Evolutionary conservation across 2,329 filamentous ascomycete genomes (phyloP).

Genomic region (Furcasterigmium furcatum): DNA sequence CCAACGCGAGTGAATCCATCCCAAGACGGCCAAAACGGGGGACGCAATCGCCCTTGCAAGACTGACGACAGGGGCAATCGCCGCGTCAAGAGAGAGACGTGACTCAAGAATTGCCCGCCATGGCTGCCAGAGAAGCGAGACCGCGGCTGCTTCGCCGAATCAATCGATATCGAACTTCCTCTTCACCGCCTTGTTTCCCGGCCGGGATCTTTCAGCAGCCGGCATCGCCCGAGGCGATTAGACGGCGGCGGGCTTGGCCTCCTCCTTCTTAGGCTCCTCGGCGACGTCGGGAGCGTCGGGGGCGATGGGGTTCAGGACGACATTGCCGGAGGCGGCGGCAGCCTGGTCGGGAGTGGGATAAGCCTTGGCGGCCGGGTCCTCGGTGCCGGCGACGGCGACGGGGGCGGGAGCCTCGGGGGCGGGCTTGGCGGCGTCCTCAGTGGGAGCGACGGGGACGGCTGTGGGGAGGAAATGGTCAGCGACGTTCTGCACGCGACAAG

Average conservation of each 20-base stretch:
- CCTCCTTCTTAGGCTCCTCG: neutral
- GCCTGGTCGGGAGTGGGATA: slow-evolving; percentile 12
- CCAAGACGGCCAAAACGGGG: too few relatives aligned
- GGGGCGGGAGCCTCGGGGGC: slow-evolving; percentile 10
- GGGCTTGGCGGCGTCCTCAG: slow-evolving; percentile 7
- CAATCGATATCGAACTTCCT: too few relatives aligned
- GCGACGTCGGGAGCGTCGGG: slow-evolving; percentile 4
- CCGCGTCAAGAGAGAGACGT: too few relatives aligned
- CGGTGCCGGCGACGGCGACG: slow-evolving; percentile 5
- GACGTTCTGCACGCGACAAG: neutral
- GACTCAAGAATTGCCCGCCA: too few relatives aligned
- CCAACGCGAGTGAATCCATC: too few relatives aligned
- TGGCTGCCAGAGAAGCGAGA: too few relatives aligned
- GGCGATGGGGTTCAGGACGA: too few relatives aligned
- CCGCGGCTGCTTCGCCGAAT: too few relatives aligned
- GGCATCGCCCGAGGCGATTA: neutral
- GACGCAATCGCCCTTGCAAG: too few relatives aligned
- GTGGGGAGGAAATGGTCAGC: neutral
- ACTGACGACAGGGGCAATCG: too few relatives aligned
- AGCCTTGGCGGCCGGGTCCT: slow-evolving; percentile 10
- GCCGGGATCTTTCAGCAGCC: neutral
- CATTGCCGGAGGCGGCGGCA: slow-evolving; percentile 5
- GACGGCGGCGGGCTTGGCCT: slow-evolving; percentile 1
- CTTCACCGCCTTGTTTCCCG: too few relatives aligned
- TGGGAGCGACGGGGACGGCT: slow-evolving; percentile 1